A percentile compares a stretch with the other conserved stretches of the same genome.
Evolutionary conservation across 2,329 filamentous ascomycete species (phyloP).

Genomic region (Cadophora sp.): DNA sequence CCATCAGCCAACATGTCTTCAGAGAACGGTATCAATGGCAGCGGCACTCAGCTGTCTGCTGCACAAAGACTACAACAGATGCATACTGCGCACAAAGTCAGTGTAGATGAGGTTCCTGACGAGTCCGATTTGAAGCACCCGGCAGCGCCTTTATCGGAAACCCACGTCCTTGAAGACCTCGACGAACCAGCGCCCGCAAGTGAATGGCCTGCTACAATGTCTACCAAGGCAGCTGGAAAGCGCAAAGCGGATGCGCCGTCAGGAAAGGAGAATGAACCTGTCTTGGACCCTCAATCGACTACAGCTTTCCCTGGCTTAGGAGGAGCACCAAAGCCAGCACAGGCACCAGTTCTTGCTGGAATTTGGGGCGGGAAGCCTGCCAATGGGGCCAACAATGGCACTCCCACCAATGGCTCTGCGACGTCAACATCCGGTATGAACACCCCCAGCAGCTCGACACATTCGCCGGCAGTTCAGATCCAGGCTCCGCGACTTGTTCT

Average conservation of each 20-base stretch:
- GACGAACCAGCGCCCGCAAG: constrained; percentile 53
- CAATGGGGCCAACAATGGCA: constrained; percentile 58
- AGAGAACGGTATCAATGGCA: constrained; percentile 38
- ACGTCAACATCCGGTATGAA: constrained; percentile 67
- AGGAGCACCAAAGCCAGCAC: constrained; percentile 64
- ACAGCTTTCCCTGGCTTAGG: constrained; percentile 95
- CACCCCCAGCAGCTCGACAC: constrained; percentile 47
- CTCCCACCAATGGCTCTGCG: constrained; percentile 58
- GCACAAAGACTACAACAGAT: constrained; percentile 68
- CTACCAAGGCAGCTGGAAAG: constrained; percentile 72
- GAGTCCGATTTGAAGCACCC: constrained; percentile 76
- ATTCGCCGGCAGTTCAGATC: constrained; percentile 78
- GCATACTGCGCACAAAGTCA: constrained; percentile 65
- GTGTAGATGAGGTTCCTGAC: constrained; percentile 81
- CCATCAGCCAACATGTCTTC: constrained; percentile 40
- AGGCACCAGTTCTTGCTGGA: constrained; percentile 56
- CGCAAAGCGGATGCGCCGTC: constrained; percentile 62
- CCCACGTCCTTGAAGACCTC: constrained; percentile 44
- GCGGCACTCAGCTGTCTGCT: constrained; percentile 34
- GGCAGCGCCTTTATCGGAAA: constrained; percentile 54
- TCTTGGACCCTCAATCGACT: constrained; percentile 84
- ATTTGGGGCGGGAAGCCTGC: constrained; percentile 77
- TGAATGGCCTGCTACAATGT: constrained; percentile 57
- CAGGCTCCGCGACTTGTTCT: constrained; percentile 78
- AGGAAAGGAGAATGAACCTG: constrained; percentile 45